A percentile compares a stretch with the other conserved stretches of the same genome.
Conservation (phyloP, 2,329 filamentous ascomycete species). For the Diplodia scrobiculata region DNA sequence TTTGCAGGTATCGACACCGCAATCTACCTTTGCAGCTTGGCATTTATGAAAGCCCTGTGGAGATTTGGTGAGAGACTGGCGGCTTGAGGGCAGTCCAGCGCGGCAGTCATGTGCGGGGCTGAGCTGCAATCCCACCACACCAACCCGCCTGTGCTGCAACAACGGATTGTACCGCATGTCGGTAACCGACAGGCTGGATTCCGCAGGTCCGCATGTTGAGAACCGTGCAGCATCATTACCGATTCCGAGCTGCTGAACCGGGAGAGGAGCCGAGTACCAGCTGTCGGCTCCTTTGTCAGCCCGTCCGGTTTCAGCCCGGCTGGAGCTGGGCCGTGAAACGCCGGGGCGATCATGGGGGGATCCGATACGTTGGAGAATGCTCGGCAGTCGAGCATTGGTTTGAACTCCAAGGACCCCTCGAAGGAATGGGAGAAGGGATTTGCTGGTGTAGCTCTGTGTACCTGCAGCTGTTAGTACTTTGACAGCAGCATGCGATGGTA, state of each 20-base stretch:
- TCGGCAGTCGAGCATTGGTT: not conserved
- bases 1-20: constrained; percentile 54
- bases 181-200: not conserved
- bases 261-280: constrained; percentile 14
- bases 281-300: constrained; percentile 5
- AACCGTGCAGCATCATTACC: not conserved
- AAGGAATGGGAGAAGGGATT: not conserved
- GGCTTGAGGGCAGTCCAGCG: no score
- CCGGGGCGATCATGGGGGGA: constrained; percentile 10
- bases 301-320: not conserved
- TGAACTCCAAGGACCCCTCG: not conserved
- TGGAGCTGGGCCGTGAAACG: not conserved
- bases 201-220: not conserved
- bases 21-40: not conserved
- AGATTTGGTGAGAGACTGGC: no score
- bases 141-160: not conserved
- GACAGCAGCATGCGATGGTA: not conserved
- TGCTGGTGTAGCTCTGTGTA: not conserved
- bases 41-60: no score
- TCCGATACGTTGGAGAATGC: not conserved
- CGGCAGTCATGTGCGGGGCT: not conserved
- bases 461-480: not conserved
- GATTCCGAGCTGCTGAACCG: constrained; percentile 5
- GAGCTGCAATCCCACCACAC: constrained; percentile 10
- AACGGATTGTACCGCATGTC: not conserved